Evolutionary conservation across 1,284 basidiomycete genomes (phyloP), one percentile per base, ranked within the genome.

Genomic region (Mycosarcoma mackinlayi): DNA sequence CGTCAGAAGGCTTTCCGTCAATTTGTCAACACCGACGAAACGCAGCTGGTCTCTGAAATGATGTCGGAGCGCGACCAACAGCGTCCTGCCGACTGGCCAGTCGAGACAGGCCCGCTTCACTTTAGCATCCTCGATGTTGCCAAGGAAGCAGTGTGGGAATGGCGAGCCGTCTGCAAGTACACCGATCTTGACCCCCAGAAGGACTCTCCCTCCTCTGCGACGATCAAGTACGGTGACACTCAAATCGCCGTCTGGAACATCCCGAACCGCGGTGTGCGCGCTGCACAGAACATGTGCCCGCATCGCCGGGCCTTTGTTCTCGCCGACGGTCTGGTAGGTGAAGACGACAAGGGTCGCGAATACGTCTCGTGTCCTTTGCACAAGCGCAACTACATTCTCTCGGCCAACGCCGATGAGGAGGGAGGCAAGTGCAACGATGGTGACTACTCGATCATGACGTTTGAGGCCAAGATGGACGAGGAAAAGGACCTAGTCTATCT

Each of bases 11-110:
- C 86, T 57, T 90, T 90, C 84, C 85, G 86, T 31, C 89, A 91
- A 73, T 91, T 90, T 68, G 87, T 87, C 71, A 91, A 91, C 79
- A 89, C 88, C 9, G 83, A 86, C 7, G 88, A 90, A 73, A 86
- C 85, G 21, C 84, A 83, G 4, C 77, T 84, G 4, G 84, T 85
- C n/a, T 85, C 86, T 3, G 90, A 91, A 76, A 80, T 84, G 25
- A 86, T 90, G 60, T 75, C 84, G 7, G 88, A 91, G 79, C 86
- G 90, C 28, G 88, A 88, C 3, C 90, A 91, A 73, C 76, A 81
- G 14, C 86, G 89, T 28, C 89, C 90, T 3, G 89, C 88, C 7
- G 86, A 91, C 68, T 91, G 90, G 90, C 86, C 89, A 1, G 88
- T 88, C 76, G 84, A 85, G 21, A 85, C 86, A 31, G 85, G 86